Percentiles rank a stretch among this genome's conserved stretches.
phyloP scores from a whole-genome alignment of 1,139 yeast genomes.

The Diutina ranongensis region DNA sequence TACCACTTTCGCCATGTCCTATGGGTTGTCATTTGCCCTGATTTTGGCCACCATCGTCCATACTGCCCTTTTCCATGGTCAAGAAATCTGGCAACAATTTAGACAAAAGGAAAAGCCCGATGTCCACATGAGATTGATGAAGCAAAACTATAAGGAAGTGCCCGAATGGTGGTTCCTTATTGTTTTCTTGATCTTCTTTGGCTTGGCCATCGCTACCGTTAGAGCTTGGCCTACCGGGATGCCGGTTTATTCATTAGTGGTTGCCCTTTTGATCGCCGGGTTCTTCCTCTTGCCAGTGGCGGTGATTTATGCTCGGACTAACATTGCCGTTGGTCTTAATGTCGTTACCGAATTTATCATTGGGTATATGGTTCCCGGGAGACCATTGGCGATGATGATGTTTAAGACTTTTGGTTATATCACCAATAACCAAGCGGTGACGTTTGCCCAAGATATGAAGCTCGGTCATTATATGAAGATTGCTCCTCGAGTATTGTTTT shows the following conservation, averaged over 20 bases:
- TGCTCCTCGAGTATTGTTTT: slow-evolving; percentile 33
- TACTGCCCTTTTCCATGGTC: slow-evolving; percentile 43
- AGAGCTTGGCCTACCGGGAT: slow-evolving; percentile 29
- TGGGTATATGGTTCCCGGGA: slow-evolving; percentile 38
- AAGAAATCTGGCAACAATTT: slow-evolving; percentile 35
- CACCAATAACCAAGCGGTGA: slow-evolving; percentile 44
- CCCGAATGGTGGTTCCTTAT: slow-evolving; percentile 59
- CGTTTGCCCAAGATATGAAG: slow-evolving; percentile 42
- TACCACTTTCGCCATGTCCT: slow-evolving; percentile 49
- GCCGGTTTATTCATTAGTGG: slow-evolving; percentile 27
- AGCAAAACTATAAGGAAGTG: slow-evolving; percentile 38
- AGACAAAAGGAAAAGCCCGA: slow-evolving; percentile 37
- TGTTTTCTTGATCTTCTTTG: slow-evolving; percentile 33
- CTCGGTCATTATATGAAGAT: slow-evolving; percentile 44
- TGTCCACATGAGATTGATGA: slow-evolving; percentile 55
- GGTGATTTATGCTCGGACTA: slow-evolving; percentile 29
- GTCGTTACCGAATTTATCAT: slow-evolving; percentile 34
- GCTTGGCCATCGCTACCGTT: slow-evolving; percentile 20
- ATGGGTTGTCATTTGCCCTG: slow-evolving; percentile 56
- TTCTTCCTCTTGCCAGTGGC: slow-evolving; percentile 34
- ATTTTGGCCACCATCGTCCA: slow-evolving; percentile 48
- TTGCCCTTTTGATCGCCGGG: slow-evolving; percentile 30
- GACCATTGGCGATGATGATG: slow-evolving; percentile 36
- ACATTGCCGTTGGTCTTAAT: slow-evolving; percentile 34
- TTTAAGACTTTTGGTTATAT: slow-evolving; percentile 38